Conservation (phyloP, 306 rosid genomes). For the Ammopiptanthus mongolicus region DNA sequence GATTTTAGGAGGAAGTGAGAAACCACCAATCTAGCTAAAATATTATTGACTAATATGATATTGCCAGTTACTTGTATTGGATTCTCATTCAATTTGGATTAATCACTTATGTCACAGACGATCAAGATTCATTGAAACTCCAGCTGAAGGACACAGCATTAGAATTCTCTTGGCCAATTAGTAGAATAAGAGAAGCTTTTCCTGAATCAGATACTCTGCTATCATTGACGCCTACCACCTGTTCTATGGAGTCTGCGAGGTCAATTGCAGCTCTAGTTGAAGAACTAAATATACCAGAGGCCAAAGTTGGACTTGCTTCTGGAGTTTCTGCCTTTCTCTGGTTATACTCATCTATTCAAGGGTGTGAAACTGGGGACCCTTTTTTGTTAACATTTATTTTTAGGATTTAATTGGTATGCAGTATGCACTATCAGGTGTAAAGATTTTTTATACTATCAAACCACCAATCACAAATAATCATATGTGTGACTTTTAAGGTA, state of each 20-base stretch:
- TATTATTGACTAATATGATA: too few species aligned
- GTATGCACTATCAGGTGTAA: too few species aligned
- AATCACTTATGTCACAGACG: slow-evolving; percentile 33
- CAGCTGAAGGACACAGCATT: slow-evolving; percentile 56
- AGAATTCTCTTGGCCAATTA: slow-evolving; percentile 80
- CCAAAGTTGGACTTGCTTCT: slow-evolving; percentile 55
- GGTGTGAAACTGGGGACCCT: slow-evolving; percentile 39
- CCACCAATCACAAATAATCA: too few species aligned
- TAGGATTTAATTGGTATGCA: too few species aligned
- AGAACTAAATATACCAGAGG: slow-evolving; percentile 64
- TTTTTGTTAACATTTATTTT: background rate
- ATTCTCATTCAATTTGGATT: slow-evolving; percentile 9
- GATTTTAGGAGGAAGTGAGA: too few species aligned
- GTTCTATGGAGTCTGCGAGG: slow-evolving; percentile 56
- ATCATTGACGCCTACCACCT: slow-evolving; percentile 49
- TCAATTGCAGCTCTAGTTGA: slow-evolving; percentile 60
- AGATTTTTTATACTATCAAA: too few species aligned
- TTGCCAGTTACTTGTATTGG: background rate
- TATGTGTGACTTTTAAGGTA: background rate
- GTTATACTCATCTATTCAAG: slow-evolving; percentile 76
- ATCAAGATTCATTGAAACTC: slow-evolving; percentile 58
- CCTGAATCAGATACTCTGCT: slow-evolving; percentile 30
- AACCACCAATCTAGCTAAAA: too few species aligned
- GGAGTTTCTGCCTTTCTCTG: slow-evolving; percentile 88
- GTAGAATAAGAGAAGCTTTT: slow-evolving; percentile 50